A percentile compares a stretch with the other conserved stretches of the same genome.
Conservation (phyloP, 805 yeast species). For the Cyberlindnera veronae region DNA sequence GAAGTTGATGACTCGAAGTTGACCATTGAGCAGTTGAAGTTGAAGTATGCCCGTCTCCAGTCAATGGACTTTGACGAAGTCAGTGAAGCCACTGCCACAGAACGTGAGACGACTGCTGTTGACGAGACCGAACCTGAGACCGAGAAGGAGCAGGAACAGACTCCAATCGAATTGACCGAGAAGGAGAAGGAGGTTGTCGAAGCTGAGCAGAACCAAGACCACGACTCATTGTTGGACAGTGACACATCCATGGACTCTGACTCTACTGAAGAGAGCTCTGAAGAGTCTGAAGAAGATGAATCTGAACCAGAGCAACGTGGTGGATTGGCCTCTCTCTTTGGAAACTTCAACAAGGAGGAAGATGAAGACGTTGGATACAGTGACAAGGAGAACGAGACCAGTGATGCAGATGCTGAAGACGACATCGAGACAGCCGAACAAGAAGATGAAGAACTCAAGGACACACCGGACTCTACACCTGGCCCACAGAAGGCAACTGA, state of each 20-base stretch:
- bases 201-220: constrained; percentile 24
- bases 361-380: constrained; percentile 36
- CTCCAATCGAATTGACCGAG: constrained; percentile 20
- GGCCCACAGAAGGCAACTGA: constrained; percentile 22
- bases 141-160: constrained; percentile 22
- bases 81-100: constrained; percentile 24
- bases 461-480: constrained; percentile 37
- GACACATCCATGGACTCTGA: constrained; percentile 33
- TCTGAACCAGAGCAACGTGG: constrained; percentile 16
- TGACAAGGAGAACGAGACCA: constrained; percentile 23
- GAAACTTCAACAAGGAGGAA: constrained; percentile 24
- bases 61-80: constrained; percentile 26
- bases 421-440: constrained; percentile 4
- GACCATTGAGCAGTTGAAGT: constrained; percentile 28
- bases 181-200: constrained; percentile 27
- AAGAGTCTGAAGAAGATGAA: constrained; percentile 21
- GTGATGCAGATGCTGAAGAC: constrained; percentile 15
- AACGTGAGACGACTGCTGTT: constrained; percentile 17
- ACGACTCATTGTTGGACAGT: constrained; percentile 20
- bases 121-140: constrained; percentile 24
- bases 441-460: constrained; percentile 20
- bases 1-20: constrained; percentile 25
- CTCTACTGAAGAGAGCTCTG: constrained; percentile 26
- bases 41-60: constrained; percentile 26
- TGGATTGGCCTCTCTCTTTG: constrained; percentile 36